These are phyloP conservation scores for Mortierella sp. DNA, from an alignment of 371 early-diverging fungal genomes.

Conservation along the genomic window DNA sequence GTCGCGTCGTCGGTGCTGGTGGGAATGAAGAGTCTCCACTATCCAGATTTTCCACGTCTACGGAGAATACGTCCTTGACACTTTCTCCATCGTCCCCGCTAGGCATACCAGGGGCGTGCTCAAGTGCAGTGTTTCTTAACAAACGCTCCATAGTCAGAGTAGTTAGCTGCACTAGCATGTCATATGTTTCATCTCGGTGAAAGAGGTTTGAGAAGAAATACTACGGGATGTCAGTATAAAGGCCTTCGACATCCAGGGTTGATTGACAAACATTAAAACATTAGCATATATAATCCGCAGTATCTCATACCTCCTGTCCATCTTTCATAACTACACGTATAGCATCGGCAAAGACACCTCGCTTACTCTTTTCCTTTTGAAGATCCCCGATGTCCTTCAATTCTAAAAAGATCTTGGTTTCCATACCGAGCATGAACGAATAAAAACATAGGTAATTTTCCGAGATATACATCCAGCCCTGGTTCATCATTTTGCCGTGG, in stretches of 20 bases:
- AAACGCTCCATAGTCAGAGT: conserved; percentile 90
- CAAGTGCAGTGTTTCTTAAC: conserved; percentile 82
- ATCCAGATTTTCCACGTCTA: conserved; percentile 49
- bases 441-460: conserved; percentile 95
- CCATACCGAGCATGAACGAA: conserved; percentile 92
- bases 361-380: conserved; percentile 87
- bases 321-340: conserved; percentile 87
- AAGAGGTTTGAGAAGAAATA: conserved; percentile 95
- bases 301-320: conserved; percentile 73
- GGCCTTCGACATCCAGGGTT: not conserved
- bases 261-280: not conserved
- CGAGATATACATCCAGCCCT: conserved; percentile 98
- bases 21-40: conserved; percentile 25
- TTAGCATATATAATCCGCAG: not conserved
- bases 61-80: conserved; percentile 46
- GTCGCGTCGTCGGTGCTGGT: conserved; percentile 61
- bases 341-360: conserved; percentile 91
- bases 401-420: conserved; percentile 91
- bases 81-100: conserved; percentile 35
- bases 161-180: conserved; percentile 91
- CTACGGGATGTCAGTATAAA: conserved; percentile 53
- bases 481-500: conserved; percentile 86
- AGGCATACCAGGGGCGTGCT: conserved; percentile 74
- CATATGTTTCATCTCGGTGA: conserved; percentile 94
- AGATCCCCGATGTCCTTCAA: conserved; percentile 92